Conservation (phyloP, 129 eudicot species). For the Helichrysum umbraculigerum region DNA sequence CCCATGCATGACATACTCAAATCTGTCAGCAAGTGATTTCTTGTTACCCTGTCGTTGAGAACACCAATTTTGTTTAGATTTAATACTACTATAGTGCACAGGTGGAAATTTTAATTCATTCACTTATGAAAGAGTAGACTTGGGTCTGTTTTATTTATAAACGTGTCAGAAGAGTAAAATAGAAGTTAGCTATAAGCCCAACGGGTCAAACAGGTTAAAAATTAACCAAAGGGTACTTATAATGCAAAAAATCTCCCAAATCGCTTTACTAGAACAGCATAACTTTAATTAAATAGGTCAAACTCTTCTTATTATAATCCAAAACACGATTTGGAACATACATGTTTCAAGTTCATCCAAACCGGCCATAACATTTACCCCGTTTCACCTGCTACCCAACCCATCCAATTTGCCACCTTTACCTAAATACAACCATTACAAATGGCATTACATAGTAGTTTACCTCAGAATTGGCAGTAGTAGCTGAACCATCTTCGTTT, state of each 20-base stretch:
- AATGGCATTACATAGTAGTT: conserved; percentile 12
- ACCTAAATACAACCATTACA: background rate
- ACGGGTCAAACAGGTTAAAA: background rate
- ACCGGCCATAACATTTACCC: background rate
- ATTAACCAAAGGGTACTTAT: background rate
- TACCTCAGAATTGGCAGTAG: conserved; percentile 48
- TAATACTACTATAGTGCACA: background rate
- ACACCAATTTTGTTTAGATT: conserved; percentile 6
- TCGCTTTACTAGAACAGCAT: background rate
- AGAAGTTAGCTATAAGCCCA: background rate
- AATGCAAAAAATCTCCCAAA: background rate
- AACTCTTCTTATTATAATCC: background rate
- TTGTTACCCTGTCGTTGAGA: conserved; percentile 49
- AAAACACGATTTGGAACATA: background rate
- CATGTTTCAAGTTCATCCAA: background rate
- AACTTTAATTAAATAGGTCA: background rate
- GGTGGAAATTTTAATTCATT: background rate
- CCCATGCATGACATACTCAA: conserved; percentile 89
- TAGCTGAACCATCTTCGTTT: conserved; percentile 63
- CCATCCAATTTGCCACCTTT: background rate
- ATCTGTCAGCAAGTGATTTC: conserved; percentile 85
- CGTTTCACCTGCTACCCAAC: background rate
- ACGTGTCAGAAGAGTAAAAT: background rate
- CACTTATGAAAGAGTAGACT: background rate
- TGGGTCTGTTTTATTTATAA: background rate